Conservation (phyloP, 345 rosid species). For the Syzygium grande region DNA sequence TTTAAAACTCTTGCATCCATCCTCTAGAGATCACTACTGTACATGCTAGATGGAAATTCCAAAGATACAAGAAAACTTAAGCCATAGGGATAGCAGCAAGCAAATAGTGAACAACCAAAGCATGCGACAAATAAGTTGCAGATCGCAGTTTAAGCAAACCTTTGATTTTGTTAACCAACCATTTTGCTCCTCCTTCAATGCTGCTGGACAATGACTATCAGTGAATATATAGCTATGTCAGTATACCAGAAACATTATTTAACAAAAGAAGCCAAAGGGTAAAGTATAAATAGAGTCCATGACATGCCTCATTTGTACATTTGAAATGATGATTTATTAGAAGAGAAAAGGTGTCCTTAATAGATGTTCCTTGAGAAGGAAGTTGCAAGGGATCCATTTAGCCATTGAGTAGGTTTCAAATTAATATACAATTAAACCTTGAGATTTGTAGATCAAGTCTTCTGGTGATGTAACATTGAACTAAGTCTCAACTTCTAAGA, state of each 20-base stretch:
- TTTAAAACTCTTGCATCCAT: not conserved
- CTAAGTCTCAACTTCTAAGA: not conserved
- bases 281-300: not conserved
- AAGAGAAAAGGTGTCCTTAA: not conserved
- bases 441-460: not conserved
- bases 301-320: not conserved
- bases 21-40: not conserved
- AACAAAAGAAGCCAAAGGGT: not conserved
- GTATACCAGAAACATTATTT: not conserved
- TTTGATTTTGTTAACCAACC: slow-evolving; percentile 91
- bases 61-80: not conserved
- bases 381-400: not conserved
- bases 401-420: not conserved
- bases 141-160: slow-evolving; percentile 25
- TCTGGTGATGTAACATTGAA: not conserved
- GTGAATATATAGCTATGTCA: not conserved
- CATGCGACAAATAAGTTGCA: not conserved
- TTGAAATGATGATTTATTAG: not conserved
- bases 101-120: not conserved
- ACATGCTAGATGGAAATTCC: not conserved
- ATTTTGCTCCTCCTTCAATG: slow-evolving; percentile 91
- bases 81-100: not conserved
- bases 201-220: slow-evolving; percentile 62
- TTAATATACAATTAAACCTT: not conserved
- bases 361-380: not conserved